Conservation (phyloP, 441 rosid genomes). For the Croton laevigatus region DNA sequence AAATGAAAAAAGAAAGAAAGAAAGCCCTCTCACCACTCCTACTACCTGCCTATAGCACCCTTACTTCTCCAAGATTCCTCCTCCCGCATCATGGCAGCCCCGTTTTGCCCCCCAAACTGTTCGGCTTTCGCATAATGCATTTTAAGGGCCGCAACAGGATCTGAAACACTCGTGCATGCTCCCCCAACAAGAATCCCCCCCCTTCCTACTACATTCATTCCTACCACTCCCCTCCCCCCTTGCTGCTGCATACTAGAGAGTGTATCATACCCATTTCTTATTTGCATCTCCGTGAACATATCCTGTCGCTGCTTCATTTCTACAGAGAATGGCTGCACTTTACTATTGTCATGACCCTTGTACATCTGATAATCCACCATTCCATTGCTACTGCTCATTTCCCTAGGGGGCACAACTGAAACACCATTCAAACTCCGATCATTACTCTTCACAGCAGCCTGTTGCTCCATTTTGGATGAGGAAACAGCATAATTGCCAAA, state of each 20-base stretch:
- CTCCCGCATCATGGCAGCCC: slow-evolving; percentile 36
- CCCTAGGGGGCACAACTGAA: slow-evolving; percentile 38
- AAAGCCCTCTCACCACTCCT: slow-evolving; percentile 30
- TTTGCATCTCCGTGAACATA: slow-evolving; percentile 34
- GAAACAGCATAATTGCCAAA: slow-evolving; percentile 40
- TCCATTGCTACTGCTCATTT: slow-evolving; percentile 38
- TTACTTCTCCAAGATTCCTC: slow-evolving; percentile 62
- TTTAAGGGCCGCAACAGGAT: slow-evolving; percentile 59
- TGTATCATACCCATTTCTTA: slow-evolving; percentile 47
- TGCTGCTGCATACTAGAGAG: slow-evolving; percentile 46
- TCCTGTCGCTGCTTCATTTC: slow-evolving; percentile 52
- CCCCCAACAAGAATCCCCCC: slow-evolving; percentile 47
- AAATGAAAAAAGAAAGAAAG: too few species aligned
- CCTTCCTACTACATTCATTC: slow-evolving; percentile 46
- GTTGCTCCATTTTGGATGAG: slow-evolving; percentile 46
- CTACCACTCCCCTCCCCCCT: slow-evolving; percentile 41
- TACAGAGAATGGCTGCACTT: slow-evolving; percentile 36
- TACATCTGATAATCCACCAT: slow-evolving; percentile 46
- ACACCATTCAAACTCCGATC: slow-evolving; percentile 36
- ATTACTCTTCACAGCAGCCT: slow-evolving; percentile 29
- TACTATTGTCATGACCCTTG: slow-evolving; percentile 34
- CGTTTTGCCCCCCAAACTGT: slow-evolving; percentile 42
- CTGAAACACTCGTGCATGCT: slow-evolving; percentile 42
- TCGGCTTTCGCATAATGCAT: slow-evolving; percentile 52
- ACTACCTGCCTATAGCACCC: slow-evolving; percentile 60